Evolutionary conservation across 2,329 filamentous ascomycete genomes (phyloP).

Genomic region (Cladosporium phlei): DNA sequence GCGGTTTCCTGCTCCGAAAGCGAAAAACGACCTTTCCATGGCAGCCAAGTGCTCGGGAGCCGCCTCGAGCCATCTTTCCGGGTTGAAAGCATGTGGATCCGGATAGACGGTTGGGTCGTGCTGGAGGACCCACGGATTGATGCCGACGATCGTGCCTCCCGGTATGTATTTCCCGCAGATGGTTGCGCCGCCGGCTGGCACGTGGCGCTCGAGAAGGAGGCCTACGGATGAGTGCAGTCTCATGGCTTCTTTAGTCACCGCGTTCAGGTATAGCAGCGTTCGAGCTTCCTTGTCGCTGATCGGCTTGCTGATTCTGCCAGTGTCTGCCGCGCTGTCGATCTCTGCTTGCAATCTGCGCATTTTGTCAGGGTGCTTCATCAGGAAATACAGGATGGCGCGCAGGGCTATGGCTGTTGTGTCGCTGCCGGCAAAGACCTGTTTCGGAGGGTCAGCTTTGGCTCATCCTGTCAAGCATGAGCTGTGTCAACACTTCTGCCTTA

Average conservation of each 20-base stretch:
- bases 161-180: constrained; percentile 29
- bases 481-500: too few relatives aligned
- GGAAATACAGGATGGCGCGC: constrained; percentile 15
- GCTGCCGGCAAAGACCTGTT: constrained; percentile 16
- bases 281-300: constrained; percentile 2
- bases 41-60: constrained; percentile 5
- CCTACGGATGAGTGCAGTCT: constrained; percentile 14
- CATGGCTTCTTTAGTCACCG: constrained; percentile 33
- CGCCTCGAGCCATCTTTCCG: constrained; percentile 18
- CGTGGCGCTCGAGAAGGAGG: constrained; percentile 6
- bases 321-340: background rate
- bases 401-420: constrained; percentile 18
- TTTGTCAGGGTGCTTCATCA: constrained; percentile 10
- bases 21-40: constrained; percentile 15
- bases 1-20: constrained; percentile 19
- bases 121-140: constrained; percentile 39
- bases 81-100: constrained; percentile 27
- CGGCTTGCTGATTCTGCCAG: too few relatives aligned
- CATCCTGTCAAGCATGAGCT: too few relatives aligned
- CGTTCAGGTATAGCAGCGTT: constrained; percentile 34
- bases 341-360: background rate
- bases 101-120: constrained; percentile 34
- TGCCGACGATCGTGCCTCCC: constrained; percentile 29
- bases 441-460: too few relatives aligned
- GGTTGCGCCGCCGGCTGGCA: constrained; percentile 2